Base-by-base conservation (phyloP, 1,139 yeast species). In the Suhomyces guaymorum region DNA sequence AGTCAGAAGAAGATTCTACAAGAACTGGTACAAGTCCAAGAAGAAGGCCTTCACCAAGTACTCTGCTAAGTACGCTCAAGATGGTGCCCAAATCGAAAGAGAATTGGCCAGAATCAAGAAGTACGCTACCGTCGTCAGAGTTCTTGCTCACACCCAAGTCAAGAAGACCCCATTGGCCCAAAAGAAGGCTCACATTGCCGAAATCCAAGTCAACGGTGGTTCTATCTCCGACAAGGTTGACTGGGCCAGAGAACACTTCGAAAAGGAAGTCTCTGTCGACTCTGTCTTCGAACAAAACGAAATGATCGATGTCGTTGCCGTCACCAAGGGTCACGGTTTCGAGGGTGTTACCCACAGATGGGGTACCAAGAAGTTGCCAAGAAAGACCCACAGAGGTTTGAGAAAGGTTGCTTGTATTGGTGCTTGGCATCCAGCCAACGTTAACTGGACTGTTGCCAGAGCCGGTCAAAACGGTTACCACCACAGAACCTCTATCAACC, bases 391-490 rank as follows among this genome's bases (percentile, higher is more conserved):
- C 78, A 89, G 97, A 85, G 99, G 99, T 92, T 82, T 90, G 72
- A 89, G 99, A 84, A 94, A 94, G 89, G 98, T 92, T 76, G 99
- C 98, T 70, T 92, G 99, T 89, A 94, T 92, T 68, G 99, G 99
- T 84, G 97, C 99, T 70, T 92, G 99, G 99, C 98, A 92, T 81
- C 98, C 98, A 75, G 85, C 96, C 78, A 96, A 92, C 80, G 99
- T 92, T 69, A 79, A 82, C 77, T 92, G 95, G 95, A 86, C 97
- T 68, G 98, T 92, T 75, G 97, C 98, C 64, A 89, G 99, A 80
- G 97, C 98, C 63, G 99, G 99, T 92, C 98, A 92, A 82, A 88
- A 84, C 81, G 99, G 99, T 88, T 92, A 86, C 96, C 98, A 92
- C 80, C 96, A 89, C 94, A 90, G 99, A 86, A 92, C 98, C 66